Evolutionary conservation across 352 stramenopile species (phyloP).

Genomic region (Globisporangium spinosum): DNA sequence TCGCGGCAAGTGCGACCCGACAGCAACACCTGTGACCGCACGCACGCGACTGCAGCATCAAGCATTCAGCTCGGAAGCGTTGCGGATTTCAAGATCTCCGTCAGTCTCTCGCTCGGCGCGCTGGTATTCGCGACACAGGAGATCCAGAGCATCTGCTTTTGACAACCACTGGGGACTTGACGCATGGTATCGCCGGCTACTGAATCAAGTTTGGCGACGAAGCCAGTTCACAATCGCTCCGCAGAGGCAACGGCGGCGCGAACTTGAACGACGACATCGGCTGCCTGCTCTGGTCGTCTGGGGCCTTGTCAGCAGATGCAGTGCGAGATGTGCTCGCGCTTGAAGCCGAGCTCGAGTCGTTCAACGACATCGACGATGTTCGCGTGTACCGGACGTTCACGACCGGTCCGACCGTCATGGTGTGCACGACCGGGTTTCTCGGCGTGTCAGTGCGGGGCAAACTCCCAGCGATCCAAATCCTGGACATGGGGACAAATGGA

Average conservation of each 20-base stretch:
- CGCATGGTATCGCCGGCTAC: conserved; percentile 75
- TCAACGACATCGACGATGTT: conserved; percentile 71
- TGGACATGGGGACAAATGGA: conserved; percentile 90
- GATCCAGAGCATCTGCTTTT: conserved; percentile 64
- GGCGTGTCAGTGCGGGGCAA: conserved; percentile 88
- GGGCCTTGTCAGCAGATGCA: conserved; percentile 30
- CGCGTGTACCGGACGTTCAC: conserved; percentile 53
- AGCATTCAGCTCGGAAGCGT: conserved; percentile 47
- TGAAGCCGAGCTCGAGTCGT: conserved; percentile 60
- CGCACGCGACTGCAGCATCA: conserved; percentile 17
- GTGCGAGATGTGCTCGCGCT: conserved; percentile 47
- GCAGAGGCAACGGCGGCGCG: conserved; percentile 57
- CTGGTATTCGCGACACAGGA: conserved; percentile 52
- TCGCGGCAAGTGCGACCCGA: conserved; percentile 46
- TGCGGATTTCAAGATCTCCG: conserved; percentile 28
- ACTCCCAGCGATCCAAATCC: conserved; percentile 79
- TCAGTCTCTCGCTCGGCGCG: conserved; percentile 44
- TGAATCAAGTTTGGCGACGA: conserved; percentile 89
- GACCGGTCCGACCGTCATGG: conserved; percentile 47
- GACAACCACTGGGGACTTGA: conserved; percentile 28
- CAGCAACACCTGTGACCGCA: conserved; percentile 42
- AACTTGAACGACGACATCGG: conserved; percentile 78
- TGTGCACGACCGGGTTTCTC: conserved; percentile 92
- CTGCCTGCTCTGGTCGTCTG: conserved; percentile 75
- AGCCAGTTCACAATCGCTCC: conserved; percentile 77